Base-by-base conservation (phyloP, 202 grass and related monocot genomes). In the Saccharum hybrid region DNA sequence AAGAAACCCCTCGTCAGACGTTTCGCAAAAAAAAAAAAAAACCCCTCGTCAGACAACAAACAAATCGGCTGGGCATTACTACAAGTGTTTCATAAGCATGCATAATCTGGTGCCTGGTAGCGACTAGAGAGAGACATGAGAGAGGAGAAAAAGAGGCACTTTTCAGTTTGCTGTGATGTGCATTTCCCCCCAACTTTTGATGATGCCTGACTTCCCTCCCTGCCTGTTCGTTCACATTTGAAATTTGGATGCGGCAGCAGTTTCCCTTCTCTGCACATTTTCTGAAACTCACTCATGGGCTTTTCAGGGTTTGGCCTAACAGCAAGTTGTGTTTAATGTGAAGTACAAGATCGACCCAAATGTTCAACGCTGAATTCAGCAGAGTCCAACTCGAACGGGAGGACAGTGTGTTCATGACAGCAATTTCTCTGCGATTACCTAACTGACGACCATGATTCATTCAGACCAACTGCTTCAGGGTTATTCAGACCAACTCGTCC, bases 81-180 rank as follows among this genome's bases (percentile, higher is more conserved):
- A 28, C 60, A 49, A 49, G 14, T 38, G 52, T 71, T 63, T 49
- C 7, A 40, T 76, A 30, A 63, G 41, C 40, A 23, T 72, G 23
- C 26, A 57, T 38, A 66, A 8, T 79, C 63, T 41, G 31, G 71
- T 76, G 23, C 52, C 26, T 26, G 66, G 56, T 45, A 77, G 41
- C 40, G 38, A 40, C 22, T 43, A 71, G 41, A 49, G 6, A 51
- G 30, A 18, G 2, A 46, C 10, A 38, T 12, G 12, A 26, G 11
- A 13, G 7, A 13, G 9, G 28, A 8, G 19, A n/a, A 13, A 14
- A 7, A 14, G 2, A 19, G n/a, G 0, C 26, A 21, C 31, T 54
- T 66, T 86, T 66, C 23, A 34, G 84, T 74, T 42, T 22, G 69
- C 15, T 74, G 68, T 33, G 46, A 6, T 74, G 60, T 80, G 31